phyloP scores from a whole-genome alignment of 2,329 filamentous ascomycete species.

The Colletotrichum trifolii region DNA sequence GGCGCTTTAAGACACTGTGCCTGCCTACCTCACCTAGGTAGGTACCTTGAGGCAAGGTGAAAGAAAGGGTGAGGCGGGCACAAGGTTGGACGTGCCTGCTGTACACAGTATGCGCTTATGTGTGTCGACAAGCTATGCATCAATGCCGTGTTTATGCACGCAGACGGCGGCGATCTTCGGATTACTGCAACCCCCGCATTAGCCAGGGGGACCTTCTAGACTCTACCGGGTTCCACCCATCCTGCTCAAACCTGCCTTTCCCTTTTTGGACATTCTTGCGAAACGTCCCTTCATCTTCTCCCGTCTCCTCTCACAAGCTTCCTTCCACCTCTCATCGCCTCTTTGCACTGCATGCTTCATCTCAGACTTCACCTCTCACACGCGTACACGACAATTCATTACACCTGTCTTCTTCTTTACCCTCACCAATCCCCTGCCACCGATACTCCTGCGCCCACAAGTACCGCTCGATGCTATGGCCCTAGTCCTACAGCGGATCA shows the following conservation, averaged over 20 bases:
- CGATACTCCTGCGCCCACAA: background rate
- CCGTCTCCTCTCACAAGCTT: conserved; percentile 9
- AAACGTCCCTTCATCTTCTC: conserved; percentile 34
- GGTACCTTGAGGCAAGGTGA: too few relatives aligned
- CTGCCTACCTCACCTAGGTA: too few relatives aligned
- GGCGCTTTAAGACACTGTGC: too few relatives aligned
- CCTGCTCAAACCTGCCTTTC: conserved; percentile 28
- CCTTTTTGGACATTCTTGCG: conserved; percentile 41
- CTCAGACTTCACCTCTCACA: conserved; percentile 9
- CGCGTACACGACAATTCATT: background rate
- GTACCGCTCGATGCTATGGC: conserved; percentile 8
- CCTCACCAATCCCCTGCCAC: conserved; percentile 2
- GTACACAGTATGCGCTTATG: too few relatives aligned
- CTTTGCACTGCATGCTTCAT: too few relatives aligned
- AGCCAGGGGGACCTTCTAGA: conserved; percentile 23
- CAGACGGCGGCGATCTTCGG: conserved; percentile 29
- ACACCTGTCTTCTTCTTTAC: conserved; percentile 13
- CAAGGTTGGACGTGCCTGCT: too few relatives aligned
- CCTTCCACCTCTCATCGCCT: background rate
- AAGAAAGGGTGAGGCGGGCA: too few relatives aligned
- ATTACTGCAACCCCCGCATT: conserved; percentile 34
- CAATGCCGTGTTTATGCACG: conserved; percentile 16
- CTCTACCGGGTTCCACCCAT: conserved; percentile 30
- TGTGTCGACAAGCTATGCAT: background rate
- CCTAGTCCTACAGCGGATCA: conserved; percentile 23